phyloP scores from a whole-genome alignment of 805 yeast genomes.

The Saturnispora diversa region DNA sequence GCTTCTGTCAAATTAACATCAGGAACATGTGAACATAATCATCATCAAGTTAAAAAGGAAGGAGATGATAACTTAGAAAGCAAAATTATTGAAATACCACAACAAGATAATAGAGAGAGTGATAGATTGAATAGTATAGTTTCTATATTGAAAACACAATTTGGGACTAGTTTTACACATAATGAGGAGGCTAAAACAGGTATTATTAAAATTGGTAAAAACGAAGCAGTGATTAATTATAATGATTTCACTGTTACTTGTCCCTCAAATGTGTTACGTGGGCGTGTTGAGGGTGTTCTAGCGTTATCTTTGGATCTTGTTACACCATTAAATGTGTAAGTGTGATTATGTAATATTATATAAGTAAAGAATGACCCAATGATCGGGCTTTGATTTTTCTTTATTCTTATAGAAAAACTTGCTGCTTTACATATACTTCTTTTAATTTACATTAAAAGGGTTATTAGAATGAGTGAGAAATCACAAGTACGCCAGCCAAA shows the following conservation, averaged over 20 bases:
- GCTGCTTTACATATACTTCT: background rate
- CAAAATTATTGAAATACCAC: background rate
- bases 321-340: constrained; percentile 57
- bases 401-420: background rate
- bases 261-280: constrained; percentile 64
- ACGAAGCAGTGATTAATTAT: constrained; percentile 63
- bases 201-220: constrained; percentile 61
- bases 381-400: constrained; percentile 10
- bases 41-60: constrained; percentile 21
- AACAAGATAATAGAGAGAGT: too few relatives aligned
- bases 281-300: constrained; percentile 74
- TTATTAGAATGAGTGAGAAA: background rate
- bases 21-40: constrained; percentile 40
- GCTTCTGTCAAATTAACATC: constrained; percentile 88
- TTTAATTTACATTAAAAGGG: background rate
- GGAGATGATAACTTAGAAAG: background rate
- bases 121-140: constrained; percentile 46
- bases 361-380: background rate
- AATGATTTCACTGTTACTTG: constrained; percentile 59
- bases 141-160: constrained; percentile 68
- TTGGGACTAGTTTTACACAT: constrained; percentile 64
- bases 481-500: constrained; percentile 16
- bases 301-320: constrained; percentile 71
- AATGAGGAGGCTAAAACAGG: constrained; percentile 41
- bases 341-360: background rate